Base-by-base conservation (phyloP, 2,329 filamentous ascomycete genomes). In the Aspergillus sp. region DNA sequence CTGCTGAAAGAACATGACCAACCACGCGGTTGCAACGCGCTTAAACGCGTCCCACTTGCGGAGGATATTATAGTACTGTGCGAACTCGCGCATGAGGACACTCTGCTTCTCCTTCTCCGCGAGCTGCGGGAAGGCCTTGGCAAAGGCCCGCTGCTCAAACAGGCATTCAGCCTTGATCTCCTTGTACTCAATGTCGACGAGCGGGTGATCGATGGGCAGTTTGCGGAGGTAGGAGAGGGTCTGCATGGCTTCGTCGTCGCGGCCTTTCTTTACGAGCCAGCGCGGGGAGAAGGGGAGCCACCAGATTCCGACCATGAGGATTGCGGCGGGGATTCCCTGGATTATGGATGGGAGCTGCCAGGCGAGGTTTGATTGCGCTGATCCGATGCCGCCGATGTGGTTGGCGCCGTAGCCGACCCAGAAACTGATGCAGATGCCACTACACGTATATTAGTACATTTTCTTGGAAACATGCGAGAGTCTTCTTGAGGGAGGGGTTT, bases 211-310 rank as follows among this genome's bases (percentile, higher is more conserved):
- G 80, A 74, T 4, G 71, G 79, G 69, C 1, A 70, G 30, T 52
- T 72, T 71, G 22, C 70, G 65, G 59, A 73, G 67, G 65, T 67
- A 71, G 23, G 70, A 64, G 19, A 73, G 60, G 0, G 69, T 71
- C 11, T 65, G 28, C 46, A 68, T 69, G 2, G 69, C 69, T 53
- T 85, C 83, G 6, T 82, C 73, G 48, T 85, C 77, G 3, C 80
- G 76, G 22, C 78, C 79, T 58, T 79, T 72, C 49, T 77, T 79
- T 5, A 80, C 78, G 8, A 86, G 78, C 78, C 84, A 86, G 17
- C 84, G 78, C 0, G 84, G 84, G 0, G 83, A 85, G 66, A 82
- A 85, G 0, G 85, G 85, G 64, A 85, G 76, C 66, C 83, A 83
- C 64, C 75, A 71, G 55, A 79, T 74, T 17, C 77, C 76, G 31